Evolutionary conservation across 768 basidiomycete genomes (phyloP).

Genomic region (Calocera viscosa): DNA sequence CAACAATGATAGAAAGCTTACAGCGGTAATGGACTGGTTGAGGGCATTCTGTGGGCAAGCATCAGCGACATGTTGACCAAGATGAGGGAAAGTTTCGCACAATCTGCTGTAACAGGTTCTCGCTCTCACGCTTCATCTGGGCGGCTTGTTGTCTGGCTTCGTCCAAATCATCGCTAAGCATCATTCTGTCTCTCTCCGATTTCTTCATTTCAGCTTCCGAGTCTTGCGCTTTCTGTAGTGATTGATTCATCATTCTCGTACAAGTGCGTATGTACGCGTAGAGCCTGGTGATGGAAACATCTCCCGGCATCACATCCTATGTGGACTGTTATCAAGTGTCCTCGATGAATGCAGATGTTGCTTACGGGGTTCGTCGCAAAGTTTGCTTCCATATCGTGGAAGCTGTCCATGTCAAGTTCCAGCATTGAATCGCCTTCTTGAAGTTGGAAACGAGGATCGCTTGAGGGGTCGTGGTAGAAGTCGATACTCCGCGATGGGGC

Average conservation of each 20-base stretch:
- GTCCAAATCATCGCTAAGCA: constrained; percentile 1
- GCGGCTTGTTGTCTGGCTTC: constrained; percentile 3
- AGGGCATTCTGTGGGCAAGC: background rate
- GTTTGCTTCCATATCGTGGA: constrained; percentile 3
- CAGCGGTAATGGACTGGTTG: background rate
- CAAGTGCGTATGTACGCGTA: background rate
- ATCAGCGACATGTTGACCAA: background rate
- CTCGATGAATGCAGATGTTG: background rate
- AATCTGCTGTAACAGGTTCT: constrained; percentile 11
- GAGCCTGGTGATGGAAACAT: background rate
- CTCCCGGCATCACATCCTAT: constrained; percentile 1
- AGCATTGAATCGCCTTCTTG: background rate
- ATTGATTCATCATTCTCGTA: background rate
- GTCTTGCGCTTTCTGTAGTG: background rate
- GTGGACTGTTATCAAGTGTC: background rate
- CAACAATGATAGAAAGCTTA: background rate
- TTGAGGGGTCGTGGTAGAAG: background rate
- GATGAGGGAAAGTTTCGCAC: background rate
- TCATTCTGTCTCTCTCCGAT: background rate
- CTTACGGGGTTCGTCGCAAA: background rate
- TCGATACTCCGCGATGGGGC: background rate
- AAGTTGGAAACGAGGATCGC: background rate
- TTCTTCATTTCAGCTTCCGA: constrained; percentile 4
- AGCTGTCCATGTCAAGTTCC: constrained; percentile 2
- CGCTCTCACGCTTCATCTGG: constrained; percentile 7